phyloP scores from a whole-genome alignment of 129 eudicot species.

The Ambrosia trifida region DNA sequence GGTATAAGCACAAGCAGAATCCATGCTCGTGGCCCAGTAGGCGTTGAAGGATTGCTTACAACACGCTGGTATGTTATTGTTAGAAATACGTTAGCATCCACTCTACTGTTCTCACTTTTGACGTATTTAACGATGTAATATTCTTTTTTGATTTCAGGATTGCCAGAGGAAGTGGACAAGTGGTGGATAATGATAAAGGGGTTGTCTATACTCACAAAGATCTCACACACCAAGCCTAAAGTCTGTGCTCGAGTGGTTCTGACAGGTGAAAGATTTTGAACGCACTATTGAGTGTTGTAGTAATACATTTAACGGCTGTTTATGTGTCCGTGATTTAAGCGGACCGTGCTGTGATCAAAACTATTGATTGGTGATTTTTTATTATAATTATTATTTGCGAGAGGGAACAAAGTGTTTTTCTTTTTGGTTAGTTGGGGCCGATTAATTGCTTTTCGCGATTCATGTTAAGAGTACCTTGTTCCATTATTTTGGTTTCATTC shows the following conservation, averaged over 20 bases:
- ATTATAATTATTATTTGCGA: background rate
- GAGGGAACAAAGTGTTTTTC: slow-evolving; percentile 2
- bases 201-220: slow-evolving; percentile 77
- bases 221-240: slow-evolving; percentile 40
- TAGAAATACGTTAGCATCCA: background rate
- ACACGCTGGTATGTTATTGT: slow-evolving; percentile 69
- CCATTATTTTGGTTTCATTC: background rate
- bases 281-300: slow-evolving; percentile 29
- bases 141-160: slow-evolving; percentile 30
- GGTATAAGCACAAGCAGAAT: slow-evolving; percentile 97
- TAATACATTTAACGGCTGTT: slow-evolving; percentile 17
- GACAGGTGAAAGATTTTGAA: slow-evolving; percentile 1
- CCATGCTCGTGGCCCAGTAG: slow-evolving; percentile 99
- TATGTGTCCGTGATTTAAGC: slow-evolving; percentile 20
- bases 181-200: slow-evolving; percentile 78
- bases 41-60: slow-evolving; percentile 93
- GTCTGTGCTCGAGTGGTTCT: background rate
- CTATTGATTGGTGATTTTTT: slow-evolving; percentile 23
- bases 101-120: background rate
- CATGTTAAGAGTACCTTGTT: background rate
- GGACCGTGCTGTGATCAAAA: slow-evolving; percentile 20
- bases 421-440: slow-evolving; percentile 11
- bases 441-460: slow-evolving; percentile 1
- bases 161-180: slow-evolving; percentile 83
- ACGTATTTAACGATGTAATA: background rate